Base-by-base conservation (phyloP, 495 filamentous ascomycete genomes). In the Aspergillus diversus region DNA sequence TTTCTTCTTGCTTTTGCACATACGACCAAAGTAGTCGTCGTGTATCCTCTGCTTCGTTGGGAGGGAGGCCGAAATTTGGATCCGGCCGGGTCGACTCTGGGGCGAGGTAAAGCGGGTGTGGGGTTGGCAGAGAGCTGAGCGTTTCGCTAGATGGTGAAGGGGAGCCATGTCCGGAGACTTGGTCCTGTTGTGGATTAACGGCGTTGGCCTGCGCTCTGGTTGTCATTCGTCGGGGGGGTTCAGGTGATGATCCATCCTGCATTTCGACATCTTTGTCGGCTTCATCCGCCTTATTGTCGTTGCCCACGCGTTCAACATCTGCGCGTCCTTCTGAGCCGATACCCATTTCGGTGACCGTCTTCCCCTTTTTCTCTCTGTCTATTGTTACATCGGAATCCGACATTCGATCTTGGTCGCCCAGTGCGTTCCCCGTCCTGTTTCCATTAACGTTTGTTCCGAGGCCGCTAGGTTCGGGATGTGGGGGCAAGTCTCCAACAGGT, bases 1-100 rank as follows among this genome's bases (percentile, higher is more conserved):
- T 89, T 74, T 99, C 94, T 69, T 98, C 95, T 69, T 97, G 94
- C 72, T 97, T 96, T 67, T 97, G 93, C 12, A 97, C 90, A 66
- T 94, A 97, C 3, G 90, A 82, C 71, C 92, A 85, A 11, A 99
- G 82, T 11, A 97, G 75, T 34, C 89, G 88, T 27, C 94, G 87
- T 13, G 92, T 93, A 43, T 98, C 93, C 66, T 96, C 91, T 1
- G 95, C 96, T 76, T 97, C 94, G 7, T 80, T 69, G 13, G 87
- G 80, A 0, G 92, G 92, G 1, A 99, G 86, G 15, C 92, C 91
- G 37, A 92, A 83, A 70, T 96, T 88, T 39, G 86, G 80, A 70
- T 97, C 91, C 2, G 91, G 87, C n/a, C 81, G 84, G 53, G 88
- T 84, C 42, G 81, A 72, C n/a, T 80, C 74, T 0, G 93, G 90